A percentile compares a stretch with the other conserved stretches of the same genome.
Conservation (phyloP, 441 rosid genomes). For the Raphanus hybrid region DNA sequence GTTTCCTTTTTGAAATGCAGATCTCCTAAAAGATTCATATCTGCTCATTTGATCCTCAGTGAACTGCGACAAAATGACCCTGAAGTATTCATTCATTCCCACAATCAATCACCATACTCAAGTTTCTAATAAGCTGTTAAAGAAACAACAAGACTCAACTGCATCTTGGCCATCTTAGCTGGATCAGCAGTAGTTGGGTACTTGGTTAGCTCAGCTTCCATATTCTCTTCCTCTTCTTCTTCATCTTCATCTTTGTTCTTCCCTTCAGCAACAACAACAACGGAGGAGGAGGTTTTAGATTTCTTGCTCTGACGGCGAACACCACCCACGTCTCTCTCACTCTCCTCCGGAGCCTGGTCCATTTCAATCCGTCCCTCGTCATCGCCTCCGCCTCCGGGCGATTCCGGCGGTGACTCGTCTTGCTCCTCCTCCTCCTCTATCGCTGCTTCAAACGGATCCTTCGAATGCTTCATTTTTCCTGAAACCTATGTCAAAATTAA, state of each 20-base stretch:
- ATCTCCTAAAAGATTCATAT: constrained; percentile 91
- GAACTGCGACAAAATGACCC: constrained; percentile 80
- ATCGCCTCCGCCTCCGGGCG: constrained; percentile 43
- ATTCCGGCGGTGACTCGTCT: constrained; percentile 71
- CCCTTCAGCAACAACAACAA: constrained; percentile 12
- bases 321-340: constrained; percentile 26
- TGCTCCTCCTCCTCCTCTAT: constrained; percentile 82
- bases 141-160: constrained; percentile 53
- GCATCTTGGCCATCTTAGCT: constrained; percentile 84
- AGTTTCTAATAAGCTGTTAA: constrained; percentile 7
- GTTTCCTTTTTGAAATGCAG: constrained; percentile 88
- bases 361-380: constrained; percentile 23
- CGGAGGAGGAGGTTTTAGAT: constrained; percentile 7
- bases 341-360: constrained; percentile 47
- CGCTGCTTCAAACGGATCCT: constrained; percentile 92
- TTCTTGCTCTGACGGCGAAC: constrained; percentile 38
- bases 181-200: constrained; percentile 77
- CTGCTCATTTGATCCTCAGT: constrained; percentile 85
- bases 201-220: constrained; percentile 83
- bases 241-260: constrained; percentile 76
- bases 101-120: constrained; percentile 18
- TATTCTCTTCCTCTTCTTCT: constrained; percentile 87
- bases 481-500: constrained; percentile 7
- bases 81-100: constrained; percentile 30
- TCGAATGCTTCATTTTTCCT: constrained; percentile 67